Percentiles rank a stretch among this genome's conserved stretches.
These are phyloP conservation scores for Sicyos baderoa DNA, from an alignment of 306 rosid genomes.

Conservation along the genomic window DNA sequence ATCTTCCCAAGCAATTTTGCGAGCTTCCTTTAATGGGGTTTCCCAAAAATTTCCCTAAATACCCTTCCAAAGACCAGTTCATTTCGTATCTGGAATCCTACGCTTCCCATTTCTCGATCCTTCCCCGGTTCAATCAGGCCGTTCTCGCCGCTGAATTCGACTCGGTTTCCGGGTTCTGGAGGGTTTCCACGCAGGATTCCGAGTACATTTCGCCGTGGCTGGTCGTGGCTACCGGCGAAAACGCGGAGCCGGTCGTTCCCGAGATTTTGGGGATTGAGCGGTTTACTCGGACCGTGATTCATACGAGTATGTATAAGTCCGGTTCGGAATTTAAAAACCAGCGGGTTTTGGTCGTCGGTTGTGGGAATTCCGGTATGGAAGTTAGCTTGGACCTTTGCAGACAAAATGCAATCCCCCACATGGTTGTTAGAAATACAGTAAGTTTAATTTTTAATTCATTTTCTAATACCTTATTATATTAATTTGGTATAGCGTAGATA, in stretches of 20 bases:
- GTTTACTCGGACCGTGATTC: conserved; percentile 44
- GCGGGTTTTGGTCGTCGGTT: conserved; percentile 72
- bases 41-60: conserved; percentile 58
- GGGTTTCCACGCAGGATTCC: conserved; percentile 39
- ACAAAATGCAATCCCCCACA: conserved; percentile 57
- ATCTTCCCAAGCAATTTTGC: conserved; percentile 74
- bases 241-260: conserved; percentile 73
- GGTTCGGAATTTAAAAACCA: conserved; percentile 44
- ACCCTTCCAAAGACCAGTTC: conserved; percentile 73
- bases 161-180: conserved; percentile 35
- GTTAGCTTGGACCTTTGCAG: conserved; percentile 87
- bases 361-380: conserved; percentile 99
- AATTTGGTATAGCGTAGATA: background rate
- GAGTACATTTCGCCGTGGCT: conserved; percentile 59
- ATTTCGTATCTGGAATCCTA: conserved; percentile 70
- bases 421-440: conserved; percentile 87
- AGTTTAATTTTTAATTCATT: conserved; percentile 14
- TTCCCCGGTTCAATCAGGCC: conserved; percentile 53
- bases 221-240: conserved; percentile 80
- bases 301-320: conserved; percentile 56
- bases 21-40: conserved; percentile 62
- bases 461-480: background rate
- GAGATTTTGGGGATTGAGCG: conserved; percentile 44
- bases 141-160: conserved; percentile 51
- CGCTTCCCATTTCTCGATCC: conserved; percentile 50